Evolutionary conservation across 352 stramenopile genomes (phyloP).

Genomic region (Pythium plurisporium): DNA sequence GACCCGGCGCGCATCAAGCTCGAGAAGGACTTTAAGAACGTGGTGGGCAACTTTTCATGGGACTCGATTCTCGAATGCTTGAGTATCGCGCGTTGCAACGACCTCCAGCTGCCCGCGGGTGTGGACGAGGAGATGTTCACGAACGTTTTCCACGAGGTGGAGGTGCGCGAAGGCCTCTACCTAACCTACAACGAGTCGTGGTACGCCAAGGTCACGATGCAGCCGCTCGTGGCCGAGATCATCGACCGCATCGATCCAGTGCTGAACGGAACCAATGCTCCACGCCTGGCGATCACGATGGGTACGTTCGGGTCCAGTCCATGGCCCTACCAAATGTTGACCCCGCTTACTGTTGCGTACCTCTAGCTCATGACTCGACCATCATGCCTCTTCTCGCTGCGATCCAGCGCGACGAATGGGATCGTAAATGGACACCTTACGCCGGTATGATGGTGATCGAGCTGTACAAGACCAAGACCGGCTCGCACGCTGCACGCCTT

Average conservation of each 20-base stretch:
- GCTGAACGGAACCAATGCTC: slow-evolving; percentile 36
- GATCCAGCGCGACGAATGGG: slow-evolving; percentile 68
- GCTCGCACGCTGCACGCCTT: slow-evolving; percentile 51
- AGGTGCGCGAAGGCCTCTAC: slow-evolving; percentile 57
- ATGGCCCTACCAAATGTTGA: no score
- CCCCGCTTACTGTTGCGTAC: no score
- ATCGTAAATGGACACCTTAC: slow-evolving; percentile 82
- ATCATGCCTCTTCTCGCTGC: slow-evolving; percentile 82
- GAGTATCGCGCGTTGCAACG: slow-evolving; percentile 77
- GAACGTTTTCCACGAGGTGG: slow-evolving; percentile 72
- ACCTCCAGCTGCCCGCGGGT: slow-evolving; percentile 51
- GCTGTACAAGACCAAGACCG: slow-evolving; percentile 72
- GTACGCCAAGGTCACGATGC: slow-evolving; percentile 83
- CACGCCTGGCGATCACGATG: slow-evolving; percentile 74
- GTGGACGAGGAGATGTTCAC: slow-evolving; percentile 73
- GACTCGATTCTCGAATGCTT: slow-evolving; percentile 74
- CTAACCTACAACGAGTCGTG: slow-evolving; percentile 76
- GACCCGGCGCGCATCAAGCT: slow-evolving; percentile 42
- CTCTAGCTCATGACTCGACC: slow-evolving; percentile 74
- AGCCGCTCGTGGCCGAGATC: slow-evolving; percentile 74
- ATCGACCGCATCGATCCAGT: slow-evolving; percentile 48
- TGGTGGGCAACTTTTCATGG: slow-evolving; percentile 82
- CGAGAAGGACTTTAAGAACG: slow-evolving; percentile 48
- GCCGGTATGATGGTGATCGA: slow-evolving; percentile 71
- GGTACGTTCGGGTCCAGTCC: slow-evolving; percentile 28